These are phyloP conservation scores for Fragaria iinumae DNA, from an alignment of 306 rosid genomes.

Conservation along the genomic window DNA sequence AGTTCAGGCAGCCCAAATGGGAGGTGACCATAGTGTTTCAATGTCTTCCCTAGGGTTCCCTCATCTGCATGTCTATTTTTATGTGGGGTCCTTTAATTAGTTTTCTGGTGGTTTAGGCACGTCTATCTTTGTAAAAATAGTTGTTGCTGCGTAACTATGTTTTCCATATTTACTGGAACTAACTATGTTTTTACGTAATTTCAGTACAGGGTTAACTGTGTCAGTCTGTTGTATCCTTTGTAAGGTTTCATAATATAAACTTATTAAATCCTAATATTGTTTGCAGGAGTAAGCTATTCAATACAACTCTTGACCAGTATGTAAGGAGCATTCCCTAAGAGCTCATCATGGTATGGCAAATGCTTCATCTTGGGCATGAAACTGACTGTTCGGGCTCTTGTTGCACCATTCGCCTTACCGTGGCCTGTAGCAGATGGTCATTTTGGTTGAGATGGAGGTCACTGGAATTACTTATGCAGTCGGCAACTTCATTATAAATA, in stretches of 20 bases:
- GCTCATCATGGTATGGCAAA: slow-evolving; percentile 13
- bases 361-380: neutral
- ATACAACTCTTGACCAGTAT: slow-evolving; percentile 81
- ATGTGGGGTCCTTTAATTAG: neutral
- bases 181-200: neutral
- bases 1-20: neutral
- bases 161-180: neutral
- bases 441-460: neutral
- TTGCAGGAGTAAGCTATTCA: slow-evolving; percentile 73
- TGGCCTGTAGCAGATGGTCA: neutral
- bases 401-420: neutral
- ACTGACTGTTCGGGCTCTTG: neutral
- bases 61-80: neutral
- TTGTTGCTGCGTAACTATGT: neutral
- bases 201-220: neutral
- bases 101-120: neutral
- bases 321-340: slow-evolving; percentile 69
- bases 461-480: neutral
- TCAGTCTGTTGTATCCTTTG: neutral
- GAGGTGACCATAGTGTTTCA: neutral
- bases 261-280: slow-evolving; percentile 10
- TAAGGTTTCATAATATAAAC: neutral
- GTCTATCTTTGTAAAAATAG: neutral
- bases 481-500: neutral
- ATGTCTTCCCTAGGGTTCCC: neutral